A percentile compares a stretch with the other conserved stretches of the same genome.
Evolutionary conservation across 2,329 filamentous ascomycete species (phyloP).

Genomic region (Apiospora marii): DNA sequence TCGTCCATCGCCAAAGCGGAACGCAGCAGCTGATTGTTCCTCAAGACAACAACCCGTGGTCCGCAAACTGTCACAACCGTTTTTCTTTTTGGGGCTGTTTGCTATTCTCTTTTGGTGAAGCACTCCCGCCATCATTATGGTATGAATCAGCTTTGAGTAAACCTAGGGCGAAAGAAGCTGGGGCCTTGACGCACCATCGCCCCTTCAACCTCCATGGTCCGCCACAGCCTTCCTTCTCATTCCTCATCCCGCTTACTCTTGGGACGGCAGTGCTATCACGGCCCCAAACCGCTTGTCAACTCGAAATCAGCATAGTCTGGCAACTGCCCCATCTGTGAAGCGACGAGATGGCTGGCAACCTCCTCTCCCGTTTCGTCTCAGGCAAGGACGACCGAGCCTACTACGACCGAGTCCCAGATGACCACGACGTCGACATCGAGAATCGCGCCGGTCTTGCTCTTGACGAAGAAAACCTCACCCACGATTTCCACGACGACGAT

Average conservation of each 20-base stretch:
- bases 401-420: constrained; percentile 58
- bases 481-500: constrained; percentile 60
- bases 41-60: constrained; percentile 22
- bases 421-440: constrained; percentile 51
- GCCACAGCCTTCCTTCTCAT: neutral
- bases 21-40: constrained; percentile 26
- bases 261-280: neutral
- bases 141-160: constrained; percentile 7
- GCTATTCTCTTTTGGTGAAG: neutral
- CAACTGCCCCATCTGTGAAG: neutral
- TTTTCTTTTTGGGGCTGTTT: neutral
- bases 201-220: constrained; percentile 12
- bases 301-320: neutral
- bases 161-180: constrained; percentile 7
- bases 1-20: constrained; percentile 2
- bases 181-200: constrained; percentile 17
- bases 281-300: too few relatives aligned
- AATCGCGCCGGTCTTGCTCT: constrained; percentile 51
- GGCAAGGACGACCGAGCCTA: constrained; percentile 51
- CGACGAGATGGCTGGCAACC: constrained; percentile 53
- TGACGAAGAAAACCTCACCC: constrained; percentile 62
- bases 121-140: neutral
- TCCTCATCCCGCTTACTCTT: neutral
- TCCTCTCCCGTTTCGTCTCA: constrained; percentile 54
- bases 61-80: constrained; percentile 6